Evolutionary conservation across 169 alveolate genomes (phyloP), one percentile per base, ranked within the genome.

Genomic region (Pseudocohnilembus persalinus): DNA sequence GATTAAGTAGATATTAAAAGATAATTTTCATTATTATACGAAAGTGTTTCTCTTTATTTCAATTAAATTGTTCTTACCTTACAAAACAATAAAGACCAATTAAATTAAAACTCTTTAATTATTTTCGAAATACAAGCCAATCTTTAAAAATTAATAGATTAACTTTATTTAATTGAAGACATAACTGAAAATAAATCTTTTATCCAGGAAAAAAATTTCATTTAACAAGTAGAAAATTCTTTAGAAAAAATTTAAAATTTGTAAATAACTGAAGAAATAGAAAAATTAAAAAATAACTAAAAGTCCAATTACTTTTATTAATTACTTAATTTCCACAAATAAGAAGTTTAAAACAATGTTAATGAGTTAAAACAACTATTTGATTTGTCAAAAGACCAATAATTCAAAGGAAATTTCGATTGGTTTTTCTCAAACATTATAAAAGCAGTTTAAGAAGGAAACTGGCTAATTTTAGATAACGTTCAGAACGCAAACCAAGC

Each of bases 401-500:
- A 81, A 35, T 86, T 88, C 68, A 85, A 86, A 31, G 89, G 92
- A 27, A 84, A 87, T 73, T 95, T 95, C 83, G 95, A 91, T 80
- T 95, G 97, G 98, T 94, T 94, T 68, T 99, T 97, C 84, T 95
- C 99, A 25, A 90, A 94, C 31, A 90, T 98, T 79, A 94, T 98
- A 25, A 89, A 92, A 83, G 95, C 99, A 6, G 96, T 98, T 33
- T 94, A 94, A 82, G 88, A 90, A 29, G 99, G 99, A 11, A 96
- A 96, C 77, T 97, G 99, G 99, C 91, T 97, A 32, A 90, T 98
- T 31, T 84, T 98, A 76, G 97, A 95, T 76, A 95, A 97, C 84
- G 95, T 96, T 31, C 97, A 98, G 90, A 94, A 79, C 95, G 99
- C 83, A 92, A 96, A 29, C 96, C 99, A 79, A 1, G 97, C 99